These are phyloP conservation scores for Apiotrichum domesticum DNA, from an alignment of 1,284 basidiomycete species.

Conservation along the genomic window DNA sequence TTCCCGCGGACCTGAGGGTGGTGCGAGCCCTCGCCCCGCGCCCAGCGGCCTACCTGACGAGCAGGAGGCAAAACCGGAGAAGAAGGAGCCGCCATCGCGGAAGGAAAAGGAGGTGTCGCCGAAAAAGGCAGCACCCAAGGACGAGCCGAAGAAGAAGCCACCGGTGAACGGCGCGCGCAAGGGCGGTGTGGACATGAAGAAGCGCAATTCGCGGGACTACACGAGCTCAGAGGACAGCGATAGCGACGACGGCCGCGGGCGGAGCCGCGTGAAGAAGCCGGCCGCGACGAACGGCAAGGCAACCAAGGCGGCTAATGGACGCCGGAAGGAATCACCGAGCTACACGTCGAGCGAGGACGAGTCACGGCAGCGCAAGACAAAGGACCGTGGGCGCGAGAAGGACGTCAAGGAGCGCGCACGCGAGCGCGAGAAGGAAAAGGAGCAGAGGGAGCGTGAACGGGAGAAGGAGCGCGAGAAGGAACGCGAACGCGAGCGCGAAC, in stretches of 20 bases:
- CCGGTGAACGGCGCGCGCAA: neutral
- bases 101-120: neutral
- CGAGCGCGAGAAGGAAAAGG: slow-evolving; percentile 7
- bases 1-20: slow-evolving; percentile 11
- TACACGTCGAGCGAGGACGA: slow-evolving; percentile 5
- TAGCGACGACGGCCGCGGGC: slow-evolving; percentile 9
- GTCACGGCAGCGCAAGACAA: neutral
- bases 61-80: neutral
- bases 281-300: slow-evolving; percentile 8
- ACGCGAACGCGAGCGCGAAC: slow-evolving; percentile 2
- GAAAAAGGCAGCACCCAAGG: neutral
- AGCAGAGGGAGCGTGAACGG: neutral
- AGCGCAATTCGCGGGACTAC: slow-evolving; percentile 12
- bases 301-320: slow-evolving; percentile 1
- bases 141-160: neutral
- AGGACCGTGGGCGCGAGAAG: neutral
- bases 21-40: slow-evolving; percentile 12
- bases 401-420: neutral
- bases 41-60: neutral
- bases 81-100: neutral
- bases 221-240: slow-evolving; percentile 13
- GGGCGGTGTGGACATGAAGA: neutral
- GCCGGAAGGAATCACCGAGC: neutral
- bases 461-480: neutral
- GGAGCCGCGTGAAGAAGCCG: neutral